Evolutionary conservation across 129 eudicot genomes (phyloP).

Genomic region (Ambrosia trifida): DNA sequence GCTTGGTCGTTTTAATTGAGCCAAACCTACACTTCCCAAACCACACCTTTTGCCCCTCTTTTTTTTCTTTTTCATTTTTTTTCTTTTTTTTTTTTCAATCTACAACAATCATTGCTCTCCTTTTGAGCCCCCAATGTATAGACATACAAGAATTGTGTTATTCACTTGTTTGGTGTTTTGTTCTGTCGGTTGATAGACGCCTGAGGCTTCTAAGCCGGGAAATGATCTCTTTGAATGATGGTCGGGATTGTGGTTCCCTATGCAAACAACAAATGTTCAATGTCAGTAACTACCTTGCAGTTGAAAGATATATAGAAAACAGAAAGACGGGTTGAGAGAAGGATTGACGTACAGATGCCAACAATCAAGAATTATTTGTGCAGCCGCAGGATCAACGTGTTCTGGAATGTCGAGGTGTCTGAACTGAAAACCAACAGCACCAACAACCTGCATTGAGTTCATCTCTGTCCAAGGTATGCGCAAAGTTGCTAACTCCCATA

Average conservation of each 20-base stretch:
- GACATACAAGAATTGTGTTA: conserved; percentile 19
- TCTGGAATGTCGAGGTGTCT: conserved; percentile 74
- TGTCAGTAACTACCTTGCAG: not conserved
- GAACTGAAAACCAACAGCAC: conserved; percentile 88
- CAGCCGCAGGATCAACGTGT: conserved; percentile 57
- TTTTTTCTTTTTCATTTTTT: conserved; percentile 1
- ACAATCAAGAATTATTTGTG: conserved; percentile 62
- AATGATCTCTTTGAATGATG: conserved; percentile 83
- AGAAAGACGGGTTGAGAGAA: not conserved
- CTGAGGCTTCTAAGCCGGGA: conserved; percentile 66
- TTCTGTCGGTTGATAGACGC: conserved; percentile 46
- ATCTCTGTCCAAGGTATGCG: conserved; percentile 86
- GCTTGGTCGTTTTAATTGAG: conserved; percentile 56
- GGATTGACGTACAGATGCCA: conserved; percentile 61
- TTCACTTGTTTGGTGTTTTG: conserved; percentile 29
- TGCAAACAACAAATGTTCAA: conserved; percentile 8
- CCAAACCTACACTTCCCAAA: conserved; percentile 72
- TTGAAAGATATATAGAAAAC: too few relatives aligned
- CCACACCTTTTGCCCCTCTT: conserved; percentile 35
- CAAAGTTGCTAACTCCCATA: conserved; percentile 92
- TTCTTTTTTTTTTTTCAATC: conserved; percentile 23
- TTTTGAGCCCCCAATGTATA: conserved; percentile 34
- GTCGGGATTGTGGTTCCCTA: conserved; percentile 75
- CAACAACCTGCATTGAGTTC: conserved; percentile 98
- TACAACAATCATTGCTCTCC: conserved; percentile 34